Evolutionary conservation across 176 grass and related monocot species (phyloP), one percentile per base, ranked within the genome.

Genomic region (Olyra latifolia): DNA sequence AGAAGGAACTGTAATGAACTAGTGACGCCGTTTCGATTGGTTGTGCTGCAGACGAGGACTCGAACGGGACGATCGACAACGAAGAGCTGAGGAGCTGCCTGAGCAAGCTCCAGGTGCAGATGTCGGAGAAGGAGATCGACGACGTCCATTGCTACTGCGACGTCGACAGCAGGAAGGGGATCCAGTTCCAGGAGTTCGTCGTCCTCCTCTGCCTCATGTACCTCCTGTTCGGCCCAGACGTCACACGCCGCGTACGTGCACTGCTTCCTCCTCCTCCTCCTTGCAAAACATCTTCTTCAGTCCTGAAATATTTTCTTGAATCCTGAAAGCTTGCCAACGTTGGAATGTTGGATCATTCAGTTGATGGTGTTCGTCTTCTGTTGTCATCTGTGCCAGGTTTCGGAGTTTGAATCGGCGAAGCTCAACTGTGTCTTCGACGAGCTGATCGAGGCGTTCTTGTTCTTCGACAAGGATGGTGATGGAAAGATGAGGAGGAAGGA

Each of bases 121-220:
- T 91, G 83, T 43, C 80, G 0, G 88, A 91, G 66, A 7, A 69
- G 74, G 88, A 93, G 63, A 49, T 82, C 2, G 73, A 80, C 85
- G 58, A 47, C 10, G 25, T 97, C 20, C 87, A 91, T 69, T 68
- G 20, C 43, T 93, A 97, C 74, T 91, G 93, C 49, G 83, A 97
- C 49, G 50, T 91, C 43, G 83, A 97, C 72, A 68, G 39, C 43
- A 78, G 91, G 35, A 77, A 80, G 43, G 90, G 94, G 14, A 76
- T 97, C 54, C 86, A 89, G 50, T 87, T 85, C 82, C 84, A 69
- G 28, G 94, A 97, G 76, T 97, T 93, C 28, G 87, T 79, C 63
- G 80, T 97, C 58, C 77, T 97, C 25, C 91, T 93, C 52, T 97
- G 94, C 63, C 88, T 91, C 63, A 78, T 76, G 60, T 91, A 89